Conservation (phyloP, 2,329 filamentous ascomycete genomes). For the Cadophora sp. region DNA sequence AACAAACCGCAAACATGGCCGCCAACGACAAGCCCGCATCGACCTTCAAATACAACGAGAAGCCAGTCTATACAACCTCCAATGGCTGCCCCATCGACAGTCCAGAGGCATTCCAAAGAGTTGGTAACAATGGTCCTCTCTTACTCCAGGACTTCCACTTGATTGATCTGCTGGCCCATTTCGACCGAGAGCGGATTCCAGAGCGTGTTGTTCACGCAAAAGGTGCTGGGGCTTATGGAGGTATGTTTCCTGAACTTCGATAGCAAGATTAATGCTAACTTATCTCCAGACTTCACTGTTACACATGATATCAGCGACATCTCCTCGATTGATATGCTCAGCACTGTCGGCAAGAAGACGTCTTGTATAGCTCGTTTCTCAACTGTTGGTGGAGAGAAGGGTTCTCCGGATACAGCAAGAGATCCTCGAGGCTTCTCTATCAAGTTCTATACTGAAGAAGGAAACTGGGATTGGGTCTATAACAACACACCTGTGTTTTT, state of each 20-base stretch:
- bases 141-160: slow-evolving; percentile 66
- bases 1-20: slow-evolving; percentile 48
- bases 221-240: slow-evolving; percentile 62
- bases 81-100: slow-evolving; percentile 56
- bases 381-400: slow-evolving; percentile 76
- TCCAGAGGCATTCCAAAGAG: slow-evolving; percentile 60
- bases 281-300: not conserved
- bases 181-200: slow-evolving; percentile 66
- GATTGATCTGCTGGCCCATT: slow-evolving; percentile 67
- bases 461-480: slow-evolving; percentile 76
- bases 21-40: slow-evolving; percentile 52
- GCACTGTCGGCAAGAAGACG: slow-evolving; percentile 68
- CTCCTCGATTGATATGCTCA: slow-evolving; percentile 59
- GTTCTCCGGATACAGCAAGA: slow-evolving; percentile 73
- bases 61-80: slow-evolving; percentile 58
- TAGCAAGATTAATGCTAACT: not conserved
- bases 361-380: slow-evolving; percentile 73
- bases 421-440: slow-evolving; percentile 76
- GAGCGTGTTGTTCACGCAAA: slow-evolving; percentile 64
- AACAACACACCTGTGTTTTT: slow-evolving; percentile 82
- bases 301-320: slow-evolving; percentile 58
- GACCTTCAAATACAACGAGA: slow-evolving; percentile 62
- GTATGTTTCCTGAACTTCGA: slow-evolving; percentile 53
- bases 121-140: slow-evolving; percentile 57
- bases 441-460: slow-evolving; percentile 76